Conservation (phyloP, 73 alveolate genomes). For the Durusdinium trenchii region DNA sequence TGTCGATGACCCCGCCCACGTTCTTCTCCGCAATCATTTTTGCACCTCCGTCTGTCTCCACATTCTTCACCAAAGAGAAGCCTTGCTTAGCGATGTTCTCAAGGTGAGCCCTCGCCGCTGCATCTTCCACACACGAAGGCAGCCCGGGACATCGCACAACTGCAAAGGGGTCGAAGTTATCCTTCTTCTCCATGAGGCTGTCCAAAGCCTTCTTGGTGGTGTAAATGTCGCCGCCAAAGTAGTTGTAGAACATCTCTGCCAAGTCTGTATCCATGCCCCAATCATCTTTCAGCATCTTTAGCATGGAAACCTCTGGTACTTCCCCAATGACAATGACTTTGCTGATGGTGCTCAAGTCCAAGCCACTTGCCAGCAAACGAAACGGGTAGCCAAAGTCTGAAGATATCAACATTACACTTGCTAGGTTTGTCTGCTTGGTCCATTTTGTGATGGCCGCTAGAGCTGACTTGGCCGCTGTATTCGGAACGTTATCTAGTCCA, state of each 20-base stretch:
- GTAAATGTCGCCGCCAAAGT: no score
- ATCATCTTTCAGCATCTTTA: not conserved
- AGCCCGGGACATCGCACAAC: no score
- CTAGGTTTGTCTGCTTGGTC: not conserved
- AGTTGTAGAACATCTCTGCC: slow-evolving; percentile 11
- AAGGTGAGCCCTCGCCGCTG: no score
- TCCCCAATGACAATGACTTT: not conserved
- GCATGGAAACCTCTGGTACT: not conserved
- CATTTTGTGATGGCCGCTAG: not conserved
- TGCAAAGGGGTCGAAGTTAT: no score
- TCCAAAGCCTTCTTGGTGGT: slow-evolving; percentile 34
- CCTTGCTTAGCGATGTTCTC: no score
- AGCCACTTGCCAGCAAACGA: not conserved
- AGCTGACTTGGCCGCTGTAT: not conserved
- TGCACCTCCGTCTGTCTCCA: no score
- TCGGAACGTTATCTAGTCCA: not conserved
- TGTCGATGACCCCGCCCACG: no score
- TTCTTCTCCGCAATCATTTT: no score
- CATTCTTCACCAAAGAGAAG: no score
- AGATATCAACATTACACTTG: not conserved
- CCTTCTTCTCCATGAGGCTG: not conserved
- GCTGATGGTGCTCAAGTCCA: not conserved
- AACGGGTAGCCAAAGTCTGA: slow-evolving; percentile 26
- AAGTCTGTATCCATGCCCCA: no score
- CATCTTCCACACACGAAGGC: no score